A percentile compares a stretch with the other conserved stretches of the same genome.
Evolutionary conservation across 345 rosid genomes (phyloP).

Genomic region (Reutealis trisperma): DNA sequence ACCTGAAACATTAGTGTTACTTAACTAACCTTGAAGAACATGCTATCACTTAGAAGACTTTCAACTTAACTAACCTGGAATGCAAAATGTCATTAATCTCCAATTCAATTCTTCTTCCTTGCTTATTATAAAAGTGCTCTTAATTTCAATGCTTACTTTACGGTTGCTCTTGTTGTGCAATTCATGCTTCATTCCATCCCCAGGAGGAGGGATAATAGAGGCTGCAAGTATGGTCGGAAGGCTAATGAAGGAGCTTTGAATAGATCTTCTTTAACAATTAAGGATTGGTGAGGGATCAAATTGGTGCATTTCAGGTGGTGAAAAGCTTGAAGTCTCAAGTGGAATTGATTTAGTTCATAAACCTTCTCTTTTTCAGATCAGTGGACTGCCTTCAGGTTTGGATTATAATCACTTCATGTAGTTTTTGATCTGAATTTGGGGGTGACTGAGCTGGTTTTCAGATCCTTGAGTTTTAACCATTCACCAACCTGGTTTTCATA

Average conservation of each 20-base stretch:
- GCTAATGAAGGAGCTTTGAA: conserved; percentile 60
- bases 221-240: conserved; percentile 45
- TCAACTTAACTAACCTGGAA: background rate
- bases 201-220: conserved; percentile 43
- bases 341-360: conserved; percentile 81
- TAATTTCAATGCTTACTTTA: background rate
- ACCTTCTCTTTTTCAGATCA: conserved; percentile 56
- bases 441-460: conserved; percentile 50
- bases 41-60: too few relatives aligned
- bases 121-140: background rate
- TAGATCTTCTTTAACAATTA: conserved; percentile 50
- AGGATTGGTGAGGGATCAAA: conserved; percentile 56
- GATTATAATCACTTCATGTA: conserved; percentile 30
- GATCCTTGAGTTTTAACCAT: conserved; percentile 65
- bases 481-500: conserved; percentile 79
- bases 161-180: background rate
- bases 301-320: conserved; percentile 70
- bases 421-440: background rate
- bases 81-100: background rate
- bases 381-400: conserved; percentile 77
- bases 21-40: background rate
- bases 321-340: conserved; percentile 68
- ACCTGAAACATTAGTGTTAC: background rate
- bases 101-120: background rate
- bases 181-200: conserved; percentile 6